These are phyloP conservation scores for Acer negundo DNA, from an alignment of 345 rosid species.

Conservation along the genomic window DNA sequence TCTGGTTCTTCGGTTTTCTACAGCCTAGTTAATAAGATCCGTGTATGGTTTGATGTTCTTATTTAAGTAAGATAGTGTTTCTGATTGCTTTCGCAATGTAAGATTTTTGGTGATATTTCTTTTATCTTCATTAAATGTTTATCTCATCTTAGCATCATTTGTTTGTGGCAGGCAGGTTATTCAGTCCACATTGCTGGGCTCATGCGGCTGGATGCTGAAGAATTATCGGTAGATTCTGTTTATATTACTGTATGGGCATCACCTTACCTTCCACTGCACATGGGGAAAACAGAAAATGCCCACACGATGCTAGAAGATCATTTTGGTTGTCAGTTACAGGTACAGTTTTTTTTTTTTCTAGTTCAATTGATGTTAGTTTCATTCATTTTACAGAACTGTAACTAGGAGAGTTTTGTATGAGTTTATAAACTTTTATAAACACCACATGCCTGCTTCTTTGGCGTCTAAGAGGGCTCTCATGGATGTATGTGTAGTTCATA, in stretches of 20 bases:
- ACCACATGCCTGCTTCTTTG: neutral
- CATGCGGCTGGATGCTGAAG: constrained; percentile 82
- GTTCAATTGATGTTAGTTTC: neutral
- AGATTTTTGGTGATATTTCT: neutral
- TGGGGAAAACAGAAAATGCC: constrained; percentile 92
- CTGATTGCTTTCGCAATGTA: neutral
- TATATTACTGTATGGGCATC: constrained; percentile 95
- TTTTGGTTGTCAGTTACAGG: constrained; percentile 88
- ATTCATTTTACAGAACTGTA: neutral
- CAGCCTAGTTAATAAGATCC: neutral
- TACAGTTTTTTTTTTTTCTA: constrained; percentile 18
- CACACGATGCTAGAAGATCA: constrained; percentile 60
- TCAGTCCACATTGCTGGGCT: constrained; percentile 87
- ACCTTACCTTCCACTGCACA: constrained; percentile 80
- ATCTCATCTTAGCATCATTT: constrained; percentile 17
- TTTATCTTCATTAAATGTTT: constrained; percentile 3
- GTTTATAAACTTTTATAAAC: neutral
- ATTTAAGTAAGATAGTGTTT: neutral
- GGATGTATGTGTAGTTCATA: neutral
- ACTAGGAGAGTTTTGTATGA: neutral
- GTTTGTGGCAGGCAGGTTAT: constrained; percentile 64
- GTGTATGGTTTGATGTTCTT: neutral
- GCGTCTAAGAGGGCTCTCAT: neutral
- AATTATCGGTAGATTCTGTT: constrained; percentile 67
- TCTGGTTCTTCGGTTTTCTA: neutral